Evolutionary conservation across 495 filamentous ascomycete genomes (phyloP), one percentile per base, ranked within the genome.

Genomic region (Tuber magnatum): DNA sequence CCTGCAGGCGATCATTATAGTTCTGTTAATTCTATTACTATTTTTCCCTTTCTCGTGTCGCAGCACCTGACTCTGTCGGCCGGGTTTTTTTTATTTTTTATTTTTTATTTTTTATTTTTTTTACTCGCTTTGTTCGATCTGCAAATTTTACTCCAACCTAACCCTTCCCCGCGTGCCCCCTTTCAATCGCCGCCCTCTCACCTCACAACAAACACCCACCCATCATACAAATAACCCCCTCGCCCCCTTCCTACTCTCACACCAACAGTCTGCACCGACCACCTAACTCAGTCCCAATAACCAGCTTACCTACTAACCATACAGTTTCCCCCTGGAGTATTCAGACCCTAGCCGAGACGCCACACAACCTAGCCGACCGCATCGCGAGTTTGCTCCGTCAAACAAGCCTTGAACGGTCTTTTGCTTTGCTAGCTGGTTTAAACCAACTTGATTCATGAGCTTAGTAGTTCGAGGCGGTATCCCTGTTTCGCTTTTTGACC

Each of bases 361-460:
- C 56, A 65, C 56, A 65, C 56, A 65, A 35, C 28, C 56, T 35
- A 14, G 28, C 56, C 12, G 28, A 65, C 56, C n/a, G 28, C 28
- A 35, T 65, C 56, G 56, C 56, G 28, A 35, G 56, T 65, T 65
- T 65, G 28, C 56, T 65, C 12, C 12, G 28, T 65, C 56, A 35
- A 65, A 65, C 56, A 65, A 65, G 32, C 56, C 28, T 35, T 65
- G 28, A 35, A 35, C 56, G 28, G 56, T 35, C 56, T 32, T 35
- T 65, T 65, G 28, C 56, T 65, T 35, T 28, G 28, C 56, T 35
- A 65, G 28, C 56, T 35, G 28, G 56, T 65, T 32, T 65, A 65
- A 65, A 65, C 14, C 56, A 65, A 65, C 56, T 28, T 65, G 28
- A 70, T 78, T 73, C 61, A 79, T 79, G 77, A 75, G 77, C 70